phyloP scores from a whole-genome alignment of 2,329 filamentous ascomycete species.

The Didymella pomorum region DNA sequence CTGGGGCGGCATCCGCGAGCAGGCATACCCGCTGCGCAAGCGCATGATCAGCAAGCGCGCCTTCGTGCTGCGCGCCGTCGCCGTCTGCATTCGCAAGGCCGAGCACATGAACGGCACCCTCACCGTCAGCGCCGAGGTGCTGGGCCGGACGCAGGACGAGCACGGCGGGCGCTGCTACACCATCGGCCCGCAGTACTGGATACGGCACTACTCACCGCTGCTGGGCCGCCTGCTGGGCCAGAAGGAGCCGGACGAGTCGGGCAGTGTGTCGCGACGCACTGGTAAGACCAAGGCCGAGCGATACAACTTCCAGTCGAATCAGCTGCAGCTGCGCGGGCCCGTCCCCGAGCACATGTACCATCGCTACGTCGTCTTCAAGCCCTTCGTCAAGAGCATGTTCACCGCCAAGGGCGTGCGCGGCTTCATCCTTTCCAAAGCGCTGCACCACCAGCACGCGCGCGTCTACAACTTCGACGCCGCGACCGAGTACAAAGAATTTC shows the following conservation, averaged over 20 bases:
- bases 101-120: slow-evolving; percentile 75
- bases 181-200: slow-evolving; percentile 76
- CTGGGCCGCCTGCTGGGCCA: slow-evolving; percentile 80
- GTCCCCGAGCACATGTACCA: slow-evolving; percentile 84
- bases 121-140: slow-evolving; percentile 76
- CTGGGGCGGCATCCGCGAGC: slow-evolving; percentile 73
- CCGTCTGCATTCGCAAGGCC: slow-evolving; percentile 67
- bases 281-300: slow-evolving; percentile 64
- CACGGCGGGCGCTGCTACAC: slow-evolving; percentile 78
- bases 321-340: slow-evolving; percentile 86
- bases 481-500: slow-evolving; percentile 75
- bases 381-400: slow-evolving; percentile 91
- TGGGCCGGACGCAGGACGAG: slow-evolving; percentile 74
- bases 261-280: slow-evolving; percentile 49
- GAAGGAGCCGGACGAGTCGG: slow-evolving; percentile 60
- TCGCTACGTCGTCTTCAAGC: slow-evolving; percentile 90
- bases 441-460: slow-evolving; percentile 88
- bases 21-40: slow-evolving; percentile 78
- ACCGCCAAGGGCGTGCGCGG: slow-evolving; percentile 78
- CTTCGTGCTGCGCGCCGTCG: slow-evolving; percentile 75
- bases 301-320: slow-evolving; percentile 93
- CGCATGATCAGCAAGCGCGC: slow-evolving; percentile 86
- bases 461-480: slow-evolving; percentile 87
- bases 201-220: slow-evolving; percentile 87
- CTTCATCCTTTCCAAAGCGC: slow-evolving; percentile 79